These are phyloP conservation scores for Saccharomyces pastorianus DNA, from an alignment of 1,139 yeast genomes.

Conservation along the genomic window DNA sequence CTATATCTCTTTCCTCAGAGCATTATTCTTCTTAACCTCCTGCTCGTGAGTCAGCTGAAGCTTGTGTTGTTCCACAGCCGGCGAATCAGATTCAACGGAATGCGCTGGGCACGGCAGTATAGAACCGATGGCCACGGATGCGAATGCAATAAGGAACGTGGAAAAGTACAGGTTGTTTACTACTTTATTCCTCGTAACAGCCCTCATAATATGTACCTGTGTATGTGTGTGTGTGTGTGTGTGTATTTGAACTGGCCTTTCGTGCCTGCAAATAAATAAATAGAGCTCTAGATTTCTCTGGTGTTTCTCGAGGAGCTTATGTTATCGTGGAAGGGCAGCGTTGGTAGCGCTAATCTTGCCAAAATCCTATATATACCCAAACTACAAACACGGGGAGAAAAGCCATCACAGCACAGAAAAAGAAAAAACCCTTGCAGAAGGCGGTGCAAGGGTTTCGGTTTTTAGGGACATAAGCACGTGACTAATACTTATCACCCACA, in stretches of 20 bases:
- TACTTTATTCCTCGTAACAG: constrained; percentile 32
- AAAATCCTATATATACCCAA: background rate
- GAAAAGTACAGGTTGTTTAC: constrained; percentile 34
- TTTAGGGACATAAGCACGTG: background rate
- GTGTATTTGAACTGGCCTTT: background rate
- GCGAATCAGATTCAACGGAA: constrained; percentile 33
- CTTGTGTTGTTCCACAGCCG: constrained; percentile 10
- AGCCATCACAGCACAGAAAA: background rate
- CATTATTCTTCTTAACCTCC: background rate
- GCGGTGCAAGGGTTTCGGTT: background rate
- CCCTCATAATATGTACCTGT: constrained; percentile 24
- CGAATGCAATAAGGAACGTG: constrained; percentile 36
- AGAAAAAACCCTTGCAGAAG: background rate
- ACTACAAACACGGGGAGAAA: background rate
- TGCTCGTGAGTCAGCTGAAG: background rate
- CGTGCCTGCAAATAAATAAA: background rate
- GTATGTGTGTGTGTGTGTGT: too few relatives aligned
- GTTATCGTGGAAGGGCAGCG: background rate
- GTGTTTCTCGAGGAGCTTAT: background rate
- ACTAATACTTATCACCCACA: background rate
- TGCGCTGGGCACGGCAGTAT: constrained; percentile 38
- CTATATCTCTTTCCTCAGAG: background rate
- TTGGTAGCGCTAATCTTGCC: background rate
- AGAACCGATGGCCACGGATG: constrained; percentile 36
- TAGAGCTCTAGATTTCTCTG: background rate